Base-by-base conservation (phyloP, 495 filamentous ascomycete genomes). In the Penicillium alfredii region DNA sequence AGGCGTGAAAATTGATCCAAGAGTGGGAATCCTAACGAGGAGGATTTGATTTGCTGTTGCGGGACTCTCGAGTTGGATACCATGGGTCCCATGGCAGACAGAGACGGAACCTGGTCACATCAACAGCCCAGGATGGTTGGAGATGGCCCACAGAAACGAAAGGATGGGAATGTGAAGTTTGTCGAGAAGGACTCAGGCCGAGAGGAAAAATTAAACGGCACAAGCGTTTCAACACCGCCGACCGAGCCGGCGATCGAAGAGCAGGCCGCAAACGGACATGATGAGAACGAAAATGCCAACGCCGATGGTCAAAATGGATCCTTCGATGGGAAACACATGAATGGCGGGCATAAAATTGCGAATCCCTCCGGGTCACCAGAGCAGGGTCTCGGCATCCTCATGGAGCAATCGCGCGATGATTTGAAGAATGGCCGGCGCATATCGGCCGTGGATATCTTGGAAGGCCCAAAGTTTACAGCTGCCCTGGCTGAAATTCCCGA, bases 381-480 rank as follows among this genome's bases (percentile, higher is more conserved):
- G 13, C 40, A 53, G 8, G 53, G 53, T 0, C 46, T 56, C 3
- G 53, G 53, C 0, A 56, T 56, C 1, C n/a, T 56, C 7, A 35
- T 56, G 0, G 45, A 54, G 11, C 36, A 47, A 8, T 40, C 43
- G 8, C 27, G 32, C 1, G 22, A 37, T 8, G 35, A 47, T 7
- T 6, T 14, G 3, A 34, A 34, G 5, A 19, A 30, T 12, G 33
- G 2, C 17, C 38, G 44, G 8, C 40, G 30, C 1, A 25, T 45
- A 12, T 40, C 49, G 9, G 30, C 50, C 4, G 39, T 53, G 18
- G 31, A 50, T 36, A 32, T 56, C 11, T 38, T 54, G 23, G 50
- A 48, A 16, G 53, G 50, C 18, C 38, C 40, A 0, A 45, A 45
- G 4, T 24, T 39, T n/a, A 51, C 50, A 14, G 40, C 46, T 9